Conservation (phyloP, 257 asterid genomes). For the Lantana camara region DNA sequence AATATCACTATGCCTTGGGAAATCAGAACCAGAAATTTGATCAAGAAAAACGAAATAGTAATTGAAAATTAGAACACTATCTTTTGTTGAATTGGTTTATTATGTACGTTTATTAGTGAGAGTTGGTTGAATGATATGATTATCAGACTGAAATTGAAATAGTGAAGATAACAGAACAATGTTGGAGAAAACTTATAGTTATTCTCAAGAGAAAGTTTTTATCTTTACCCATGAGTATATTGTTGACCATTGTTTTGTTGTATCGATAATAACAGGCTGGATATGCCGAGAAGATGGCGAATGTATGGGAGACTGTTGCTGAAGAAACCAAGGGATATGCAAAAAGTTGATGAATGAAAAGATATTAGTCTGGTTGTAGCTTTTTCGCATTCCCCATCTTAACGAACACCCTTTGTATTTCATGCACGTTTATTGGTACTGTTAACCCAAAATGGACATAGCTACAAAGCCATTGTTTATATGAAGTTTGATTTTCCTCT, state of each 20-base stretch:
- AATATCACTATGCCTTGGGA: neutral
- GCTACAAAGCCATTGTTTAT: too few relatives aligned
- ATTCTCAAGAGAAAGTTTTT: neutral
- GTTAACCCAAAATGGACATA: too few relatives aligned
- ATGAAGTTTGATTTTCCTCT: too few relatives aligned
- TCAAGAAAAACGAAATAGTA: too few relatives aligned
- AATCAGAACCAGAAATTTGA: neutral
- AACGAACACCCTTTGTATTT: neutral
- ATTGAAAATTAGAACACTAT: too few relatives aligned
- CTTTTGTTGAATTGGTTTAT: neutral
- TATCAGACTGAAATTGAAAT: neutral
- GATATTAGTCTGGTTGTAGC: slow-evolving; percentile 23
- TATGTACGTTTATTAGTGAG: neutral
- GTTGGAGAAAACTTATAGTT: neutral
- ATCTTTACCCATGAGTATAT: too few relatives aligned
- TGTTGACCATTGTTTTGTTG: neutral
- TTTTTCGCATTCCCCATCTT: slow-evolving; percentile 1
- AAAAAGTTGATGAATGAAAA: slow-evolving; percentile 34
- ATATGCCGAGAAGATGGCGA: slow-evolving; percentile 92
- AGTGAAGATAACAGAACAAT: neutral
- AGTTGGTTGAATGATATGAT: neutral
- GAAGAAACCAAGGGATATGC: slow-evolving; percentile 75
- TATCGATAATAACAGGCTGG: slow-evolving; percentile 66
- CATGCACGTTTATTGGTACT: too few relatives aligned
- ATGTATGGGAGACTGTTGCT: slow-evolving; percentile 84